A percentile compares a stretch with the other conserved stretches of the same genome.
Evolutionary conservation across 1,284 basidiomycete species (phyloP).

Genomic region (Porodaedalea pini): DNA sequence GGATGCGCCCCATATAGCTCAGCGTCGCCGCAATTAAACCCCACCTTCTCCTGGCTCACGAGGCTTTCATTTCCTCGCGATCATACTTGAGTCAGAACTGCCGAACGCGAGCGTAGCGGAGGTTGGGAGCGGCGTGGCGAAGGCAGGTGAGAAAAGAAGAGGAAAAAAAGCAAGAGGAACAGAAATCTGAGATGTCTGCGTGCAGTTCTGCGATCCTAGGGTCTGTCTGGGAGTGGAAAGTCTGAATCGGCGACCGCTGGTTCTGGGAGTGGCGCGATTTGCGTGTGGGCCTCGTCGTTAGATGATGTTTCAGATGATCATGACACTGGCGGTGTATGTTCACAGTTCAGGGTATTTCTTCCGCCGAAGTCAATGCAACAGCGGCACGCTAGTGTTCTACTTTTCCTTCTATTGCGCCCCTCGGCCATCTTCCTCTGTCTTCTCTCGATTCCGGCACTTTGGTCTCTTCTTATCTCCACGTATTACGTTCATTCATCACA

Average conservation of each 20-base stretch:
- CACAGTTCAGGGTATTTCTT: slow-evolving; percentile 1
- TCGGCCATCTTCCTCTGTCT: slow-evolving; percentile 3
- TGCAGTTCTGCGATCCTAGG: neutral
- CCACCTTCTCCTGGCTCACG: neutral
- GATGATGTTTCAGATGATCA: slow-evolving; percentile 3
- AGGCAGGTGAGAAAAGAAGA: neutral
- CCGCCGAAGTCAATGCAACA: slow-evolving; percentile 1
- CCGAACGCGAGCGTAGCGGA: neutral
- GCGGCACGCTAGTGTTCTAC: neutral
- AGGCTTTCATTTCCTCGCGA: slow-evolving; percentile 4
- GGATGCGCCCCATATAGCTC: neutral
- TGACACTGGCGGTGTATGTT: neutral
- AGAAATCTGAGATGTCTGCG: slow-evolving; percentile 1
- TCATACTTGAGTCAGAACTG: neutral
- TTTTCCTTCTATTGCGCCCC: slow-evolving; percentile 8
- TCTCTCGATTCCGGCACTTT: slow-evolving; percentile 7
- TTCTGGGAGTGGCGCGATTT: slow-evolving; percentile 4
- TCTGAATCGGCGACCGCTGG: too few relatives aligned
- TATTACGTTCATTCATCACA: slow-evolving; percentile 19
- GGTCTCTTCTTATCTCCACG: slow-evolving; percentile 19
- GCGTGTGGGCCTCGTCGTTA: neutral
- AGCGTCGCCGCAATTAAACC: neutral
- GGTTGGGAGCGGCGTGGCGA: neutral
- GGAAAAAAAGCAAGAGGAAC: neutral
- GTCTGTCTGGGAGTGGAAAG: neutral